Percentiles rank a stretch among this genome's conserved stretches.
phyloP scores from a whole-genome alignment of 805 yeast genomes.

The Hanseniaspora meyeri region DNA sequence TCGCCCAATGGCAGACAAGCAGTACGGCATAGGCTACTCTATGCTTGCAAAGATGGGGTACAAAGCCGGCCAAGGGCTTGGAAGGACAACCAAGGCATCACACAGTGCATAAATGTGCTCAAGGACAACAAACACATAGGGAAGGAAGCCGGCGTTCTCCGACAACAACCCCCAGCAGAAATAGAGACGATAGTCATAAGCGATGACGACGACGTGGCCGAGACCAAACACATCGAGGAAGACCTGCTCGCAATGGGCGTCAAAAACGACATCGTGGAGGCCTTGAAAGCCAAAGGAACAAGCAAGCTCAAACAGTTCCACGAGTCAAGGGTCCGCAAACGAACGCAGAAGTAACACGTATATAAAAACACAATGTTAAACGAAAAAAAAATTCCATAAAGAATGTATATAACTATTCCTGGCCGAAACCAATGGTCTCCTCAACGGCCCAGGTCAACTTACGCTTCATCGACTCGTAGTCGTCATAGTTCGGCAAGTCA shows the following conservation, averaged over 20 bases:
- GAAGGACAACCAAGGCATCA: conserved; percentile 53
- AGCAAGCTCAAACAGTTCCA: background rate
- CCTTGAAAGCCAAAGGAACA: background rate
- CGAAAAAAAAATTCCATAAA: background rate
- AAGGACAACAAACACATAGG: conserved; percentile 50
- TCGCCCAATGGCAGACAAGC: conserved; percentile 18
- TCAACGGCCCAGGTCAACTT: conserved; percentile 93
- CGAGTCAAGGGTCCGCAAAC: background rate
- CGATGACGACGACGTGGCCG: conserved; percentile 17
- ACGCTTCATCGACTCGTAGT: conserved; percentile 71
- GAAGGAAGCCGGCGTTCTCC: conserved; percentile 34
- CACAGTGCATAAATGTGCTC: conserved; percentile 59
- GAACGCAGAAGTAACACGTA: background rate
- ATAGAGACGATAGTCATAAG: conserved; percentile 14
- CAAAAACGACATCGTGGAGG: background rate
- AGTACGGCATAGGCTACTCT: conserved; percentile 77
- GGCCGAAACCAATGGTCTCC: conserved; percentile 98
- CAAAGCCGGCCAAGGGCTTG: conserved; percentile 73
- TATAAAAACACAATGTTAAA: background rate
- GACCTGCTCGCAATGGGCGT: background rate
- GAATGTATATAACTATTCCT: conserved; percentile 42
- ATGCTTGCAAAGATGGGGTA: conserved; percentile 80
- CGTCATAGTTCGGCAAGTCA: conserved; percentile 87
- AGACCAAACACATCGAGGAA: background rate
- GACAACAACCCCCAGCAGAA: conserved; percentile 16